These are phyloP conservation scores for Aristolochia contorta DNA, from an alignment of 164 flowering plant genomes.

Conservation along the genomic window DNA sequence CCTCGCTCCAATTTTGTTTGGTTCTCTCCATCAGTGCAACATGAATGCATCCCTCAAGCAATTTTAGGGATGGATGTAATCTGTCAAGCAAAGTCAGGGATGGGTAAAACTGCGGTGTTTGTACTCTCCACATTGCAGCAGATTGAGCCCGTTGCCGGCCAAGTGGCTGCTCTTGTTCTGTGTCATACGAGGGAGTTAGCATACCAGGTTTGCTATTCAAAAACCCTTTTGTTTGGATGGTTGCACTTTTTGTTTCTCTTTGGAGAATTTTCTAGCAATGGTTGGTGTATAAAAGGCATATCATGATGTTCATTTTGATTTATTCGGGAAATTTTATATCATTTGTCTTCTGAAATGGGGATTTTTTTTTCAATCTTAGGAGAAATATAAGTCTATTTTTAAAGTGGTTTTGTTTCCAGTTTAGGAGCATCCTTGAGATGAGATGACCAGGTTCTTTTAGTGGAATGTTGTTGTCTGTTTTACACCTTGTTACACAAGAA, in stretches of 20 bases:
- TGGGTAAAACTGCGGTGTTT: constrained; percentile 99
- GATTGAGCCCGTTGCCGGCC: constrained; percentile 87
- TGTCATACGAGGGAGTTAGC: constrained; percentile 97
- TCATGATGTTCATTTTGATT: too few relatives aligned
- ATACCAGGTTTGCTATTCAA: constrained; percentile 58
- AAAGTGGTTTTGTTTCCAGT: too few relatives aligned
- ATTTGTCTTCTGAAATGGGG: too few relatives aligned
- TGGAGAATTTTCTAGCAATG: background rate
- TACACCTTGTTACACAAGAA: too few relatives aligned
- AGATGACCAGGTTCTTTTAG: too few relatives aligned
- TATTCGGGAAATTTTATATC: too few relatives aligned
- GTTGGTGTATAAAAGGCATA: too few relatives aligned
- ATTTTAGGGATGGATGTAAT: constrained; percentile 98
- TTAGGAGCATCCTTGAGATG: too few relatives aligned
- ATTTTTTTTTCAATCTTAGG: too few relatives aligned
- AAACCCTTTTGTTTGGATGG: background rate
- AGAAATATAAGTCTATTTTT: too few relatives aligned
- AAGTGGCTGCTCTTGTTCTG: constrained; percentile 92
- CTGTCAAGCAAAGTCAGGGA: constrained; percentile 98
- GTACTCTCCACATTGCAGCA: constrained; percentile 89
- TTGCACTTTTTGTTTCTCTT: background rate
- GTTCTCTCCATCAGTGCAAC: constrained; percentile 74
- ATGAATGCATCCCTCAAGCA: constrained; percentile 98
- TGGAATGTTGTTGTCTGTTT: too few relatives aligned
- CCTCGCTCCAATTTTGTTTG: constrained; percentile 26